These are phyloP conservation scores for Furcasterigmium sp. DNA, from an alignment of 2,329 filamentous ascomycete species.

Conservation along the genomic window DNA sequence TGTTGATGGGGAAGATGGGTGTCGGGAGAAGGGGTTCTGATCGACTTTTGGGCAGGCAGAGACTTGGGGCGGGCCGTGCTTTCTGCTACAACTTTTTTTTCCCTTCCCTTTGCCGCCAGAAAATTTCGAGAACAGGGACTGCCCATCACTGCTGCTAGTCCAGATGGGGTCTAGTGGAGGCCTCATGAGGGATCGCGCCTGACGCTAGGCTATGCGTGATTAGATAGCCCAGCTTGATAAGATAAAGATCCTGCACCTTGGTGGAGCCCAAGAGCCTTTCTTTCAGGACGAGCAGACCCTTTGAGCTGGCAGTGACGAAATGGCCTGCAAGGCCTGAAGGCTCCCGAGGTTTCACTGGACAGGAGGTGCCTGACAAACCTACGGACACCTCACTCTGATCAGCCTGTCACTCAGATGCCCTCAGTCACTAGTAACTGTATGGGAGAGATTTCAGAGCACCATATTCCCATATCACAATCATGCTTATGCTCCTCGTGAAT, in stretches of 20 bases:
- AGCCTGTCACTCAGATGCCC: too few species aligned
- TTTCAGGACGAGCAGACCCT: too few species aligned
- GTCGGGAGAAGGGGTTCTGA: conserved; percentile 7
- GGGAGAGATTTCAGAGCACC: too few species aligned
- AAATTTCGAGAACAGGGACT: conserved; percentile 6
- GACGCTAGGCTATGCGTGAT: neutral
- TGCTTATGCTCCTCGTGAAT: too few species aligned
- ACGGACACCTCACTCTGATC: too few species aligned
- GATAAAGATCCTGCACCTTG: too few species aligned
- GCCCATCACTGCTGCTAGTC: neutral
- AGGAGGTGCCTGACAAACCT: neutral
- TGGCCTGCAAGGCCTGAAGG: too few species aligned
- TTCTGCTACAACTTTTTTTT: conserved; percentile 1
- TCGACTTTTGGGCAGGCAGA: conserved; percentile 5
- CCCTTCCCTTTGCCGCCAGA: neutral
- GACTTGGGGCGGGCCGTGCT: neutral
- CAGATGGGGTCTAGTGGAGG: neutral
- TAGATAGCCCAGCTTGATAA: neutral
- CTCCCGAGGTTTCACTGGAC: too few species aligned
- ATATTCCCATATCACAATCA: too few species aligned
- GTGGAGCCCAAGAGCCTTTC: too few species aligned
- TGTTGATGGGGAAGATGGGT: conserved; percentile 9
- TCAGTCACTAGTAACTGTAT: too few species aligned
- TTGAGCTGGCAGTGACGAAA: too few species aligned
- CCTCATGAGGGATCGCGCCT: neutral